Percentiles rank a stretch among this genome's conserved stretches.
phyloP scores from a whole-genome alignment of 768 basidiomycete genomes.

The Amanita inopinata region DNA sequence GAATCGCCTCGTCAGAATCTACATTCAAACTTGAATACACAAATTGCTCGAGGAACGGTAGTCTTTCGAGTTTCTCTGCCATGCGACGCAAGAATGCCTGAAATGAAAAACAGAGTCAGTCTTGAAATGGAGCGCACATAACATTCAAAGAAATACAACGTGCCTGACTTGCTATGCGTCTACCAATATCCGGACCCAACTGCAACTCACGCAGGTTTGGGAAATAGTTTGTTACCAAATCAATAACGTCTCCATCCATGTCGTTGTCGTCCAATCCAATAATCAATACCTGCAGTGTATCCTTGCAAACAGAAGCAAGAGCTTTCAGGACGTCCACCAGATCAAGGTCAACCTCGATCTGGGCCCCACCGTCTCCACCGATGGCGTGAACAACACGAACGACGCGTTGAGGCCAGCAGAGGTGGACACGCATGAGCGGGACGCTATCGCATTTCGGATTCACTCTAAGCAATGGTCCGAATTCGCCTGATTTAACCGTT shows the following conservation, averaged over 20 bases:
- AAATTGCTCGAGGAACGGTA: background rate
- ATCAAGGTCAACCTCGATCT: background rate
- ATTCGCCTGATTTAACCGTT: too few relatives aligned
- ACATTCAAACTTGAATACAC: background rate
- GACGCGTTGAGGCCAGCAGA: constrained; percentile 7
- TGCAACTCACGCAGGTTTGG: constrained; percentile 4
- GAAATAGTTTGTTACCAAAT: background rate
- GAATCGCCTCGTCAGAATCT: background rate
- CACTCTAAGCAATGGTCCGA: background rate
- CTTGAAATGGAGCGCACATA: too few relatives aligned
- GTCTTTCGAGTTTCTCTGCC: background rate
- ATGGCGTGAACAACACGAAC: constrained; percentile 2
- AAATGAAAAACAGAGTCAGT: too few relatives aligned
- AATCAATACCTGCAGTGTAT: background rate
- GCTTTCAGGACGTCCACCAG: constrained; percentile 4
- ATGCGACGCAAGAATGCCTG: background rate
- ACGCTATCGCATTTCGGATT: background rate
- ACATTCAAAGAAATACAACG: too few relatives aligned
- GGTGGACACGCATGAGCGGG: constrained; percentile 3
- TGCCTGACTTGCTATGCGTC: too few relatives aligned
- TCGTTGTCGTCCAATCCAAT: background rate
- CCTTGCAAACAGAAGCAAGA: constrained; percentile 4
- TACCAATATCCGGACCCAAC: too few relatives aligned
- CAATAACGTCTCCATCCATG: constrained; percentile 3
- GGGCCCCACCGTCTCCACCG: background rate